A percentile compares a stretch with the other conserved stretches of the same genome.
Conservation (phyloP, 352 stramenopile species). For the Phytophthora pisi region DNA sequence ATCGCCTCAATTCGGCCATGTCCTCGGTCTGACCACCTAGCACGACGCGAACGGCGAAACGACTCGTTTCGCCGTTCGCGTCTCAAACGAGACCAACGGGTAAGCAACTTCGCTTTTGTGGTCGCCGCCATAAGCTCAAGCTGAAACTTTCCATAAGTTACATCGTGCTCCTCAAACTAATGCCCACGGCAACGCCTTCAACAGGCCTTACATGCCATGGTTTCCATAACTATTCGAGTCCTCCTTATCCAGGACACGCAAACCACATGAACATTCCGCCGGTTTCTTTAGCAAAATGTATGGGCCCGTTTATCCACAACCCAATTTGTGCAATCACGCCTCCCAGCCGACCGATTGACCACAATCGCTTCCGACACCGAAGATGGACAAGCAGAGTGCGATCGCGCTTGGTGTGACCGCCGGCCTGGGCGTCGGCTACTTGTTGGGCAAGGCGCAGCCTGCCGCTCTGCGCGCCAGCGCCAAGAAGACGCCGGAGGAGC, state of each 20-base stretch:
- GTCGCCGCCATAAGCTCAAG: slow-evolving; percentile 12
- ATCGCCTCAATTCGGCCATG: slow-evolving; percentile 13
- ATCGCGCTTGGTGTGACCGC: slow-evolving; percentile 67
- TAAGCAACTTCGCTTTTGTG: slow-evolving; percentile 10
- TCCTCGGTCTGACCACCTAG: slow-evolving; percentile 13
- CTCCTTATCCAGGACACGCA: neutral
- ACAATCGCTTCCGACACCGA: slow-evolving; percentile 19
- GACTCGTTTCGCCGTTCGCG: too few species aligned
- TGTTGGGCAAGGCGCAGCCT: slow-evolving; percentile 62
- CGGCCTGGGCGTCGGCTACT: slow-evolving; percentile 69
- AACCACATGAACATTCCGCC: slow-evolving; percentile 26
- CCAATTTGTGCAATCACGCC: slow-evolving; percentile 35
- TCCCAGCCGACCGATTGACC: slow-evolving; percentile 12
- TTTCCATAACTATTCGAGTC: too few species aligned
- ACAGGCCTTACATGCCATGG: too few species aligned
- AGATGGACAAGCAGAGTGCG: slow-evolving; percentile 75
- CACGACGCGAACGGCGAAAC: slow-evolving; percentile 1
- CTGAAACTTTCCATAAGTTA: slow-evolving; percentile 4
- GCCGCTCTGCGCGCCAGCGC: slow-evolving; percentile 1
- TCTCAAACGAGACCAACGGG: slow-evolving; percentile 16
- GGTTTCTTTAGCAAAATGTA: slow-evolving; percentile 17
- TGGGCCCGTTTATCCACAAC: slow-evolving; percentile 15
- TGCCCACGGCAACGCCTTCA: neutral
- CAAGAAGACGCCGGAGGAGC: slow-evolving; percentile 5
- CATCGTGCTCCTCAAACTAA: neutral